Evolutionary conservation across 78 protist species (phyloP).

Genomic region (Dictyostelium citrinum): DNA sequence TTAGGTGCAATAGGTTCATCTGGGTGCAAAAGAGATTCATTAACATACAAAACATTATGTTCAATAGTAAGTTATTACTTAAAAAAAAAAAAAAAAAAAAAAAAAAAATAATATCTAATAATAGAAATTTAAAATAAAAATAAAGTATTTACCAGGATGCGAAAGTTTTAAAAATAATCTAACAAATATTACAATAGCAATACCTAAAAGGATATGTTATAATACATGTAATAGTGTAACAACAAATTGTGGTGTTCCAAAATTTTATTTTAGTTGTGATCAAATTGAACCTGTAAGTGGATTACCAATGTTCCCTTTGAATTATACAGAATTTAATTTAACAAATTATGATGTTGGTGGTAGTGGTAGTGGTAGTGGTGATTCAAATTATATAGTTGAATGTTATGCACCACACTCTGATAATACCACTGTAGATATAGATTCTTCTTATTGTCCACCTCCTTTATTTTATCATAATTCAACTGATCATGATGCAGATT

Average conservation of each 20-base stretch:
- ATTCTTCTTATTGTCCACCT: not conserved
- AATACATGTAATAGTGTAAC: not conserved
- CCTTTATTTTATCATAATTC: constrained; percentile 3
- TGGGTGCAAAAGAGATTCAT: not conserved
- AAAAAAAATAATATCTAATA: not conserved
- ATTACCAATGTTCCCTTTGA: not conserved
- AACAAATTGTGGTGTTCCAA: not conserved
- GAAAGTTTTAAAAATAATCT: not conserved
- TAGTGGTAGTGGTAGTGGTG: too few species aligned
- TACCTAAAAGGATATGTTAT: not conserved
- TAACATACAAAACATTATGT: constrained; percentile 13
- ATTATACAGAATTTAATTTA: not conserved
- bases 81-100: not conserved
- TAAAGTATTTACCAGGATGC: not conserved
- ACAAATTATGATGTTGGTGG: not conserved
- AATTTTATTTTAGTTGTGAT: not conserved
- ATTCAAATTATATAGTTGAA: not conserved
- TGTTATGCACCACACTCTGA: not conserved
- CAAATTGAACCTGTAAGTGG: not conserved
- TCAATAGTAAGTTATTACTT: not conserved
- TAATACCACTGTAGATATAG: not conserved
- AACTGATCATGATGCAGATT: constrained; percentile 16
- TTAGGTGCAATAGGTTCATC: not conserved
- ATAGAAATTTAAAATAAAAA: not conserved
- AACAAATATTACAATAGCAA: not conserved